Evolutionary conservation across 345 rosid genomes (phyloP).

Genomic region (Abelmoschus esculentus): DNA sequence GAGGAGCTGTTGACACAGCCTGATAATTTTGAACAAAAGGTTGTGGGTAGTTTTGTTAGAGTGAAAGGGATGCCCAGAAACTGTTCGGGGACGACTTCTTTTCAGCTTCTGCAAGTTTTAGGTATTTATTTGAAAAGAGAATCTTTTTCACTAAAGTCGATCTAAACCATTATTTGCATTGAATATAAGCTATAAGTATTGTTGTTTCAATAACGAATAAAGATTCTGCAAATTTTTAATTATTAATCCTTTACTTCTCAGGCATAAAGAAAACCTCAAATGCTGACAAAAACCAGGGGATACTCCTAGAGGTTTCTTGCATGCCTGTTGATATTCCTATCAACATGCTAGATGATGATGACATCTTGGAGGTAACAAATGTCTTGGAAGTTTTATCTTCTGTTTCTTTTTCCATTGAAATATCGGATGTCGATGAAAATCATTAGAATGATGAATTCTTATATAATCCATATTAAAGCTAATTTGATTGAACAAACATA

Average conservation of each 20-base stretch:
- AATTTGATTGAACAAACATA: neutral
- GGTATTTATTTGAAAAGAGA: neutral
- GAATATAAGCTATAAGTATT: neutral
- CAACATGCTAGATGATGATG: constrained; percentile 1
- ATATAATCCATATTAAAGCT: neutral
- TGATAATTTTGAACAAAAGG: constrained; percentile 30
- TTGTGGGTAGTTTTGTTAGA: constrained; percentile 53
- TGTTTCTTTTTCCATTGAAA: neutral
- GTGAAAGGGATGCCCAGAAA: constrained; percentile 36
- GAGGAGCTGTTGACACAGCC: constrained; percentile 28
- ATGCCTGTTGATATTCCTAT: constrained; percentile 1
- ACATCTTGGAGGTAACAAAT: constrained; percentile 10
- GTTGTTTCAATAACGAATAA: neutral
- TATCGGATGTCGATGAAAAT: neutral
- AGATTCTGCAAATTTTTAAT: neutral
- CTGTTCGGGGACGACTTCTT: constrained; percentile 5
- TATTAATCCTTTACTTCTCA: neutral
- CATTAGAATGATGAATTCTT: neutral
- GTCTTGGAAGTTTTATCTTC: neutral
- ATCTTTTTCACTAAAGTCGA: neutral
- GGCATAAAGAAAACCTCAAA: constrained; percentile 2
- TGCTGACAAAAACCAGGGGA: neutral
- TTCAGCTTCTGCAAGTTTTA: constrained; percentile 8
- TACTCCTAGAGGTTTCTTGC: constrained; percentile 11
- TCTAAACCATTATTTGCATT: neutral